Evolutionary conservation across 352 stramenopile genomes (phyloP), one percentile per base, ranked within the genome.

Genomic region (Phytophthora capsici): DNA sequence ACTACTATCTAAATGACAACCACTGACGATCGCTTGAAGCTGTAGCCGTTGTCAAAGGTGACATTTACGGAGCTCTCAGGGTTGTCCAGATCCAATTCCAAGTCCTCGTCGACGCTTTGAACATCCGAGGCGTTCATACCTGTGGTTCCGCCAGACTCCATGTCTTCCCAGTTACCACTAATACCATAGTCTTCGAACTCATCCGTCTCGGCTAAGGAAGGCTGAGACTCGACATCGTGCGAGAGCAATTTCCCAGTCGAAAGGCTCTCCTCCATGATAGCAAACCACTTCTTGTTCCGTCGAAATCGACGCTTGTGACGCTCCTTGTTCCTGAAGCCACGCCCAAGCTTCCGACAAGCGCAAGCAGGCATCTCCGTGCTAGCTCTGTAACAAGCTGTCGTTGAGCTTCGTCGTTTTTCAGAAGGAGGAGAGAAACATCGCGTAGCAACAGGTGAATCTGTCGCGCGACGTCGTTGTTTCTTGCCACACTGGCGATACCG

Each of bases 231-330:
- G 7, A 66, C 45, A 22, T 77, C 67, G 44, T 71, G 57, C 0
- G 63, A 48, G 12, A 70, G 53, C 45, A 80, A 32, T 22, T 78
- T 84, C 25, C 78, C 63, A 2, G 73, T 80, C 30, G 69, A 68
- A 13, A 80, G 53, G 19, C 43, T 71, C 17, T 80, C 70, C 46
- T 84, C 73, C 36, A 77, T 71, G 56, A 78, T 74, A 16, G 76
- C 58, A 22, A 82, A 65, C 76, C 73, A 81, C 55, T 74, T 80
- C 23, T 86, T 88, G 53, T 65, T 75, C 16, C 77, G 73, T 36
- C 68, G 78, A 58, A 90, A 90, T 0, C 75, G 71, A 32, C 60
- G 75, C 20, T 70, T 69, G 13, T 80, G 68, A 2, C 66, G 60
- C 17, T 75, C 57, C 9, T 64, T 66, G 17, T 51, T 65, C 17